These are phyloP conservation scores for Irpex sp. DNA, from an alignment of 1,284 basidiomycete species.

Conservation along the genomic window DNA sequence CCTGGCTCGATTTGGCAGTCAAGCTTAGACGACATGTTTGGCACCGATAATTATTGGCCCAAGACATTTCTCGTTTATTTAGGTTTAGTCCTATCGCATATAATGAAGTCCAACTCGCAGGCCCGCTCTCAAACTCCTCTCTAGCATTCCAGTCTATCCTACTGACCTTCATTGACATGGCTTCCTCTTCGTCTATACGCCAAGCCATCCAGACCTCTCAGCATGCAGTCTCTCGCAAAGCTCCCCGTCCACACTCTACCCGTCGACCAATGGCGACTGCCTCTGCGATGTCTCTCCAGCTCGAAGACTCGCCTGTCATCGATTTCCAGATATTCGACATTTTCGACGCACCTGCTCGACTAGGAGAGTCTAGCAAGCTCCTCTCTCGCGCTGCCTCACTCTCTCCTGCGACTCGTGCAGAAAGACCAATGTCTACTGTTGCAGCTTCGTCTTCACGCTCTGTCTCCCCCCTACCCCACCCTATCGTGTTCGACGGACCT, in stretches of 20 bases:
- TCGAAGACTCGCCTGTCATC: constrained; percentile 12
- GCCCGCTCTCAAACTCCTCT: constrained; percentile 1
- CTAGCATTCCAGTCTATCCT: background rate
- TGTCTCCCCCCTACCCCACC: constrained; percentile 20
- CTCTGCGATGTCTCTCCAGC: constrained; percentile 2
- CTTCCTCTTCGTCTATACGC: constrained; percentile 8
- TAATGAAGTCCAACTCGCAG: constrained; percentile 1
- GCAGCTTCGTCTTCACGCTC: background rate
- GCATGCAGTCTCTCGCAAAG: background rate
- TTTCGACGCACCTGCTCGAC: constrained; percentile 27
- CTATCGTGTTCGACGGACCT: constrained; percentile 26
- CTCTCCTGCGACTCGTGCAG: constrained; percentile 5
- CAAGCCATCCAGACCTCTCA: constrained; percentile 8
- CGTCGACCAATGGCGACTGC: constrained; percentile 8
- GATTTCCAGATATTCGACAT: constrained; percentile 26
- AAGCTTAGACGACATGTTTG: background rate
- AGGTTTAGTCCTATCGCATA: background rate
- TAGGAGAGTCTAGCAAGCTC: constrained; percentile 25
- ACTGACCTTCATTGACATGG: background rate
- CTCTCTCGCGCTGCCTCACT: constrained; percentile 15
- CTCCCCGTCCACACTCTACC: background rate
- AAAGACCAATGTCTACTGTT: background rate
- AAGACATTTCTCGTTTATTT: background rate
- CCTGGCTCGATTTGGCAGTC: constrained; percentile 7
- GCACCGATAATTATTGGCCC: background rate